Evolutionary conservation across 208 protist genomes (phyloP).

Genomic region (Leptomonas seymouri): DNA sequence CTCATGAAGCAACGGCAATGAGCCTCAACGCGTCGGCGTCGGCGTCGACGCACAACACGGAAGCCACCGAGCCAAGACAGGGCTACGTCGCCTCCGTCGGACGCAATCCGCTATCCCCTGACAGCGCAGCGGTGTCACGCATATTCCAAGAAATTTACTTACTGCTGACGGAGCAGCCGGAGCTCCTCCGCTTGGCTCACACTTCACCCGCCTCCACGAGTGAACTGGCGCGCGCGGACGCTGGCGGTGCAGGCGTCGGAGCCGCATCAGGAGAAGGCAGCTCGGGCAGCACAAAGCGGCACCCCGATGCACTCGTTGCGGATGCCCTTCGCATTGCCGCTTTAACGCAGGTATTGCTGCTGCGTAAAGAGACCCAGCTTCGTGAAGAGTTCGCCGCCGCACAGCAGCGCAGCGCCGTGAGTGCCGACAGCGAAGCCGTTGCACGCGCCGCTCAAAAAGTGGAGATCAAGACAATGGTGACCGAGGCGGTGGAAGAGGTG

Average conservation of each 20-base stretch:
- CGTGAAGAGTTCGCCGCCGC: conserved; percentile 14
- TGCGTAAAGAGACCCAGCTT: conserved; percentile 32
- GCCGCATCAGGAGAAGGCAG: not conserved
- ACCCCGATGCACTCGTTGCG: conserved; percentile 18
- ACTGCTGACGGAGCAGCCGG: conserved; percentile 21
- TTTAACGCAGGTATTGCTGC: conserved; percentile 22
- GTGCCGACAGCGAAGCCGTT: conserved; percentile 26
- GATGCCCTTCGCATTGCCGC: conserved; percentile 27
- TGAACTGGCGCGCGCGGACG: not conserved
- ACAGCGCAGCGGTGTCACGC: conserved; percentile 4
- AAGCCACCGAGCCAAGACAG: not conserved
- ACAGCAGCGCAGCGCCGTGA: conserved; percentile 20
- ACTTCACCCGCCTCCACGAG: not conserved
- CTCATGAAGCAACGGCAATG: not conserved
- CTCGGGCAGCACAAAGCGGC: not conserved
- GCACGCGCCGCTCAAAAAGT: conserved; percentile 33
- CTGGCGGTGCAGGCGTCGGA: not conserved
- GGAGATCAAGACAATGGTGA: conserved; percentile 57
- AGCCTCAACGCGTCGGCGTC: not conserved
- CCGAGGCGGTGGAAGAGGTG: conserved; percentile 64
- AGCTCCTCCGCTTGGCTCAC: not conserved
- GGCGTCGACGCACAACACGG: not conserved
- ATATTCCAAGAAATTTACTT: conserved; percentile 30
- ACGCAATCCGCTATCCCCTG: conserved; percentile 4
- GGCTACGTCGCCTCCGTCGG: not conserved